Evolutionary conservation across 1,139 yeast species (phyloP), one percentile per base, ranked within the genome.

Genomic region (Suhomyces panamericanus): DNA sequence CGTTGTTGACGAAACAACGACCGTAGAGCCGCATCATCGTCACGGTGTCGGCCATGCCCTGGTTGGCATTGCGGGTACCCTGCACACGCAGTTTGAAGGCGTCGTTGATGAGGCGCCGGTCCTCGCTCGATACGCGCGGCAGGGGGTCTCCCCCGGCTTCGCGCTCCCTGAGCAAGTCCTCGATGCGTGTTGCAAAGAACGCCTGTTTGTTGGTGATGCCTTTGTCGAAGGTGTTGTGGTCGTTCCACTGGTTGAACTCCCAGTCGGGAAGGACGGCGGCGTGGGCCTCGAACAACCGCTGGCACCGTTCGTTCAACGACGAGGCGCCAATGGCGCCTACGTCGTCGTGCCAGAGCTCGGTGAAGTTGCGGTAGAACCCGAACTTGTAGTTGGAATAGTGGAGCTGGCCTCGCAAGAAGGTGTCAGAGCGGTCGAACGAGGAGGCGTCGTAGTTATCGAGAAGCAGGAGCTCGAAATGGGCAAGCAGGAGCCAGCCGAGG

Each of bases 1-100:
- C 24, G 31, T 42, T 42, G 6, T 54, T 49, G 28, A 69, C 37
- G 49, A 67, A 74, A 48, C 78, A 74, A 44, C 67, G 63, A 4
- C 72, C 72, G 46, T 59, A 73, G 2, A 70, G 44, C 35, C 79
- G 46, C 45, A 69, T 38, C 3, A 71, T 27, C 0, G 71, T 59
- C 22, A 60, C 54, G 2, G 66, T 52, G 51, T 74, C 78, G 1
- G 73, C 75, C 75, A 74, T 70, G 15, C 53, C 49, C 24, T 60
- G 63, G 28, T 66, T 68, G 1, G 59, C 53, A 0, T 39, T 29
- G 15, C 45, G 35, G 4, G 68, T 59, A 6, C 49, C 49, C 8
- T 39, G 32, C 7, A 67, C 49, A 10, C 49, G 47, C 11, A 47
- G 35, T n/a, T 49, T 40, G 48, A 51, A 69, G 35, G 49, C 35